Evolutionary conservation across 2,329 filamentous ascomycete species (phyloP), one percentile per base, ranked within the genome.

Genomic region (Fusarium sp.): DNA sequence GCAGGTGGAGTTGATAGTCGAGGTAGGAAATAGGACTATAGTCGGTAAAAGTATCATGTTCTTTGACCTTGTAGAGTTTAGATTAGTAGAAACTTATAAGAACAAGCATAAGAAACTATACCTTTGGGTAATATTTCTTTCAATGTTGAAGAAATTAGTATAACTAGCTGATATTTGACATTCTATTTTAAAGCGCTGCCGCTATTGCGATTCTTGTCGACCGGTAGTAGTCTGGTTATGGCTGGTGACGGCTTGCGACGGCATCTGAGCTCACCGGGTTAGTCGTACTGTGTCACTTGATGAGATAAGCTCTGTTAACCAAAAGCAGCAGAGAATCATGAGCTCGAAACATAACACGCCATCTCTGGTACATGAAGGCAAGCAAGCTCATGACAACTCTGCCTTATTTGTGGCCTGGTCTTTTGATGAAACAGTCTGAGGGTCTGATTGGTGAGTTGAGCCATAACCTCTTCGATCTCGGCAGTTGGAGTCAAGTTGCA

Each of bases 181-280:
- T 19, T 19, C 19, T 19, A 19, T 19, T 19, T 19, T 19, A 19
- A 19, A 19, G 19, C 2, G 3, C 3, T 40, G 41, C 47, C 40
- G 35, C 29, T 38, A 19, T 19, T 19, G 19, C 19, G 19, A 19
- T 19, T 19, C 19, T 19, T 19, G 19, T 19, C 19, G 19, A 19
- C 19, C 19, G 19, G 19, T 19, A 19, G 19, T 19, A 45, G 31
- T 25, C 32, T 39, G 24, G 12, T 24, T 50, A 35, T 60, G 58
- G 62, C 66, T 65, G 45, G 36, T 31, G 19, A 47, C 62, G 49
- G 58, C 53, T 65, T 64, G 58, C 43, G 31, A 39, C 62, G 62
- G 62, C 58, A 40, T 42, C 40, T 15, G n/a, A 40, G 40, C 42
- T 52, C 32, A 54, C 24, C 40, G 31, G 39, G 34, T 49, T 28